Conservation (phyloP, 768 basidiomycete genomes). For the Ephemerocybe angulata region DNA sequence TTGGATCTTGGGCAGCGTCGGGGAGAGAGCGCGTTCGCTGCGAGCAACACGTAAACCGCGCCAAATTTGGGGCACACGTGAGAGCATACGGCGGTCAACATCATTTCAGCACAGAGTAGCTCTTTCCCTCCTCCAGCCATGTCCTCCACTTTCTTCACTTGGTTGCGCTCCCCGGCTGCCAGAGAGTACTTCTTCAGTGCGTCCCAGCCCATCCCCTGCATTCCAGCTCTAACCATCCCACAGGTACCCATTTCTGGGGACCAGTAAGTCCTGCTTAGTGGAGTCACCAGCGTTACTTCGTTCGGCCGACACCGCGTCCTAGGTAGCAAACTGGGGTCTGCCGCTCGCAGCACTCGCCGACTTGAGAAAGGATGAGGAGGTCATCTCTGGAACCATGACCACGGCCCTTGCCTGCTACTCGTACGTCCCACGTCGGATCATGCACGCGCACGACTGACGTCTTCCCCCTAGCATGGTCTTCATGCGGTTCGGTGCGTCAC, state of each 20-base stretch:
- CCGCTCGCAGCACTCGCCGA: slow-evolving; percentile 92
- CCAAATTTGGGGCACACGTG: slow-evolving; percentile 15
- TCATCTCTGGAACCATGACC: slow-evolving; percentile 97
- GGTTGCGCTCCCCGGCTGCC: slow-evolving; percentile 89
- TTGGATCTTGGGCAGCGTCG: neutral
- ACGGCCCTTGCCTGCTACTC: slow-evolving; percentile 87
- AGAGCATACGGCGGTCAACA: slow-evolving; percentile 1
- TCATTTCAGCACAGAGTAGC: too few species aligned
- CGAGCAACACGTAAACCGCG: slow-evolving; percentile 15
- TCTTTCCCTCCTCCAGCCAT: slow-evolving; percentile 36
- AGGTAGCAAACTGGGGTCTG: slow-evolving; percentile 99
- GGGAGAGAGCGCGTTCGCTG: neutral
- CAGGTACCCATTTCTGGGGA: slow-evolving; percentile 98
- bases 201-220: slow-evolving; percentile 26
- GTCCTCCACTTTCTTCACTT: slow-evolving; percentile 83
- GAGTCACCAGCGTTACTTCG: slow-evolving; percentile 41
- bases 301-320: slow-evolving; percentile 15
- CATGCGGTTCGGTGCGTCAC: slow-evolving; percentile 83
- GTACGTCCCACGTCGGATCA: slow-evolving; percentile 48
- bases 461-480: slow-evolving; percentile 61
- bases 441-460: slow-evolving; percentile 5
- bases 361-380: slow-evolving; percentile 89
- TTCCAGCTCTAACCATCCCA: slow-evolving; percentile 8
- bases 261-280: slow-evolving; percentile 75
- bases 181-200: slow-evolving; percentile 93